Evolutionary conservation across 257 asterid genomes (phyloP), one percentile per base, ranked within the genome.

Genomic region (Buddleja alternifolia): DNA sequence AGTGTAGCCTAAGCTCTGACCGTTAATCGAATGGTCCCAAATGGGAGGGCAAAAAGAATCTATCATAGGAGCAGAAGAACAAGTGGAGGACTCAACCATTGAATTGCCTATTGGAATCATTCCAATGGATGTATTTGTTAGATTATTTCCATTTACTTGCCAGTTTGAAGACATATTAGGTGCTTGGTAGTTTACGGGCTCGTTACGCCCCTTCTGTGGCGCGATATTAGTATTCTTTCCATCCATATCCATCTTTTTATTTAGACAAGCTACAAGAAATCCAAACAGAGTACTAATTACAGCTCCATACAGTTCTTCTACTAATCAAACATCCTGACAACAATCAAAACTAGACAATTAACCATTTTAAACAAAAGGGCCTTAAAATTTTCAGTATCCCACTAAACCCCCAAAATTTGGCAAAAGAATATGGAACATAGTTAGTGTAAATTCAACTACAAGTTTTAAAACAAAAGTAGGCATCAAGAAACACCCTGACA

Each of bases 1-100:
- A 77, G 80, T 58, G 32, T 84, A 83, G 63, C 91, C 90, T 69
- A 88, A 71, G 67, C 37, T 86, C 44, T 75, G 89, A 1, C 88
- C 84, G 41, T 70, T 66, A 8, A 75, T 62, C 2, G 76, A 47
- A 58, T 85, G 97, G 46, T 86, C 95, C 96, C 96, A 95, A 60
- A 77, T 67, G 1, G 77, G 72, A 39, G 90, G 74, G 45, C 84
- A 73, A 70, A 85, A 85, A 0, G 95, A 85, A 62, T 86, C 88
- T 0, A 69, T 79, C 81, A 78, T 63, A 1, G 83, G 17, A n/a
- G 85, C 80, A 7, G 83, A 47, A 40, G 90, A 72, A 78, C 82
- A 69, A 74, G 80, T 73, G 52, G 86, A 75, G 15, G 88, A 66
- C 72, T 71, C 85, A 61, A 75, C 70, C 81, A 75, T 73, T 1